phyloP scores from a whole-genome alignment of 345 rosid genomes.

The Fremontodendron californicum region DNA sequence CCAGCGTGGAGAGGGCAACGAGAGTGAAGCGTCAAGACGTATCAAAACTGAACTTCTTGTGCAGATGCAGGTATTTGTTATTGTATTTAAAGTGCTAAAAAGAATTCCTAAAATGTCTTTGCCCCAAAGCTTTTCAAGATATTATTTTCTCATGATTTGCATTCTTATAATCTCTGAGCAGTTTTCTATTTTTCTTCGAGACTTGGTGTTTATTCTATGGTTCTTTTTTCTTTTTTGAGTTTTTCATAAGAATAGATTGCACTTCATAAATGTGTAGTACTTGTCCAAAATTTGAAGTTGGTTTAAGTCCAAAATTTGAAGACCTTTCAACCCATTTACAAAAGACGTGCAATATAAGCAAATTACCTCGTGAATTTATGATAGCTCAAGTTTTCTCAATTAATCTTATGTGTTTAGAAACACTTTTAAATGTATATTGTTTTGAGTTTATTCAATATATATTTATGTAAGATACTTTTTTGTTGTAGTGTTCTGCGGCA shows the following conservation, averaged over 20 bases:
- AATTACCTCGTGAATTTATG: background rate
- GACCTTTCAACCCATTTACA: background rate
- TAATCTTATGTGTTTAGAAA: background rate
- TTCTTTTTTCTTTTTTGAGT: background rate
- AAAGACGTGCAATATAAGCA: background rate
- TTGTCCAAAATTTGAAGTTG: background rate
- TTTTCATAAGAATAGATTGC: background rate
- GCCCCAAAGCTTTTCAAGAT: background rate
- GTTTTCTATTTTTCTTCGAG: background rate
- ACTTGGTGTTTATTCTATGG: background rate
- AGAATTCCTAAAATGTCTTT: background rate
- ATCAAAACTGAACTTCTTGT: conserved; percentile 86
- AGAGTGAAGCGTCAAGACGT: conserved; percentile 86
- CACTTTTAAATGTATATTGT: background rate
- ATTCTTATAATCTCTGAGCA: background rate
- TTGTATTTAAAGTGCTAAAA: background rate
- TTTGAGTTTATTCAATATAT: background rate
- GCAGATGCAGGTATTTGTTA: conserved; percentile 69
- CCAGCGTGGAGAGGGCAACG: conserved; percentile 79
- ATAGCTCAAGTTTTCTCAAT: background rate
- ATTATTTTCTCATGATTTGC: background rate
- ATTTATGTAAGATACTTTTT: background rate
- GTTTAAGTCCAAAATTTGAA: background rate
- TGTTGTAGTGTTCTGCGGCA: background rate
- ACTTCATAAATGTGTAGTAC: background rate